Conservation (phyloP, 768 basidiomycete genomes). For the Pilatotrama ljubarskyi region DNA sequence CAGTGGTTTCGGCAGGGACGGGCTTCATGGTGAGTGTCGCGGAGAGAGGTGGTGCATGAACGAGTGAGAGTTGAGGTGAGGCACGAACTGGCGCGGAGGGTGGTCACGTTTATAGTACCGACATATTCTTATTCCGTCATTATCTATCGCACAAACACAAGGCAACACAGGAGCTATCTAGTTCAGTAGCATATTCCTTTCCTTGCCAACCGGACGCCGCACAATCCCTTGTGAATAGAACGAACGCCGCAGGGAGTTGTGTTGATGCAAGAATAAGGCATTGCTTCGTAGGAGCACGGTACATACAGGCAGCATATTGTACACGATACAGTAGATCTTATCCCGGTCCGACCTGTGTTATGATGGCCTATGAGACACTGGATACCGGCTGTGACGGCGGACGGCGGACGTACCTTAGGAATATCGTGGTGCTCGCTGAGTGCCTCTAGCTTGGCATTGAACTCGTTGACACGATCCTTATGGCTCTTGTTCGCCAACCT, state of each 20-base stretch:
- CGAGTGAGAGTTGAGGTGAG: conserved; percentile 27
- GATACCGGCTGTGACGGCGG: conserved; percentile 11
- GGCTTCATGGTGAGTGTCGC: conserved; percentile 38
- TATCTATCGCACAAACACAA: conserved; percentile 32
- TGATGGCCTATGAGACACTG: conserved; percentile 26
- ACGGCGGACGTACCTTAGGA: conserved; percentile 63
- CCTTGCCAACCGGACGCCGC: not conserved
- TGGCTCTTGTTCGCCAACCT: conserved; percentile 84
- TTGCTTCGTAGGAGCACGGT: not conserved
- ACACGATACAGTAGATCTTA: conserved; percentile 42
- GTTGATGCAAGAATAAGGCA: not conserved
- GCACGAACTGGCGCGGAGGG: conserved; percentile 22
- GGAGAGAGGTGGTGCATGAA: conserved; percentile 27
- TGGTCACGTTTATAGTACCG: conserved; percentile 34
- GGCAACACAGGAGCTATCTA: conserved; percentile 23
- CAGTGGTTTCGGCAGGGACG: conserved; percentile 31
- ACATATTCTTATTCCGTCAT: conserved; percentile 34
- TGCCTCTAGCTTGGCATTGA: conserved; percentile 82
- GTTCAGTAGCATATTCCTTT: not conserved
- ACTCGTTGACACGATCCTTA: conserved; percentile 91
- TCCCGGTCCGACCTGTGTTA: conserved; percentile 77
- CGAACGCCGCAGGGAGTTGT: not conserved
- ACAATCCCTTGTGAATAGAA: not conserved
- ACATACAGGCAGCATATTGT: not conserved
- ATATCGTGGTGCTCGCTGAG: conserved; percentile 95